A percentile compares a stretch with the other conserved stretches of the same genome.
Evolutionary conservation across 805 yeast species (phyloP).

Genomic region (Candida tallmaniae): DNA sequence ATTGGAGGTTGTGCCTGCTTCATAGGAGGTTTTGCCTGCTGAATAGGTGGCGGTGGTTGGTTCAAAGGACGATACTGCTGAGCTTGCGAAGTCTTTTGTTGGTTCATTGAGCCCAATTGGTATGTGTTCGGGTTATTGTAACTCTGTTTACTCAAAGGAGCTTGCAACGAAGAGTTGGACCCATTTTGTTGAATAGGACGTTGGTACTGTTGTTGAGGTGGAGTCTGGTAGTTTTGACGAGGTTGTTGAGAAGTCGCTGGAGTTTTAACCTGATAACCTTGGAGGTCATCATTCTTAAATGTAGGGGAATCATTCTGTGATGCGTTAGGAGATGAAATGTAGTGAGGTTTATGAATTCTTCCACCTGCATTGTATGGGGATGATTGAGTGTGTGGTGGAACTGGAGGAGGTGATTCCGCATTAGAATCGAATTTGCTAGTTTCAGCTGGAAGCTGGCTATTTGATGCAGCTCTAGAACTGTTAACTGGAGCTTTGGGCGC

Average conservation of each 20-base stretch:
- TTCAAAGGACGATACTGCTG: conserved; percentile 6
- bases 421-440: conserved; percentile 9
- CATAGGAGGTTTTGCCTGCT: background rate
- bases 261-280: conserved; percentile 8
- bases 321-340: conserved; percentile 28
- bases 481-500: conserved; percentile 8
- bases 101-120: conserved; percentile 7
- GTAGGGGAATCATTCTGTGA: conserved; percentile 22
- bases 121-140: conserved; percentile 9
- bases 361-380: conserved; percentile 9
- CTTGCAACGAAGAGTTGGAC: background rate
- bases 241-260: conserved; percentile 6
- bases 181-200: conserved; percentile 14
- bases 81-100: conserved; percentile 13
- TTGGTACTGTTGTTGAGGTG: conserved; percentile 16
- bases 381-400: conserved; percentile 20
- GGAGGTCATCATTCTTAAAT: conserved; percentile 8
- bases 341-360: conserved; percentile 22
- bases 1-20: background rate
- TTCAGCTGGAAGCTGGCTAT: no score
- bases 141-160: conserved; percentile 8
- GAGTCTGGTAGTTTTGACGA: conserved; percentile 4
- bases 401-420: conserved; percentile 18
- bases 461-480: conserved; percentile 1
- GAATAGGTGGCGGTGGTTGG: background rate